phyloP scores from a whole-genome alignment of 768 basidiomycete genomes.

The Polyporus arcularius region DNA sequence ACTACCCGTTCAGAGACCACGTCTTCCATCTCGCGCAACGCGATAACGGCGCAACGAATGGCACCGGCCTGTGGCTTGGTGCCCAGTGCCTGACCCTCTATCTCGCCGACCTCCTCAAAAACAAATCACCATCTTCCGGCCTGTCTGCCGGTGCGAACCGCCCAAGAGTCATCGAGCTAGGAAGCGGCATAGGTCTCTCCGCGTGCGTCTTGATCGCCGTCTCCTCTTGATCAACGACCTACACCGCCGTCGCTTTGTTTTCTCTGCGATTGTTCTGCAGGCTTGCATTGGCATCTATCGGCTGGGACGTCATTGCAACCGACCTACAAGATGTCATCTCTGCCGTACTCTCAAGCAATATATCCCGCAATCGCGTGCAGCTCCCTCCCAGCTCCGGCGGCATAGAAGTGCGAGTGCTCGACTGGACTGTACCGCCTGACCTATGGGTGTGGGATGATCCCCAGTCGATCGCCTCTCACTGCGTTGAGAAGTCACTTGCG shows the following conservation, averaged over 20 bases:
- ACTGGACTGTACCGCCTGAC: slow-evolving; percentile 63
- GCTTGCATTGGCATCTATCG: slow-evolving; percentile 65
- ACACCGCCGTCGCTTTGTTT: slow-evolving; percentile 2
- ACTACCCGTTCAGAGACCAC: slow-evolving; percentile 39
- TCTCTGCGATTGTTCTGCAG: slow-evolving; percentile 33
- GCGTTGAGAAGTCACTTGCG: slow-evolving; percentile 1
- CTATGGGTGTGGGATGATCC: slow-evolving; percentile 56
- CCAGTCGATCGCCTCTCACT: slow-evolving; percentile 12
- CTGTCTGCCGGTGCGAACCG: slow-evolving; percentile 17
- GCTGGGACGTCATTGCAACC: slow-evolving; percentile 77
- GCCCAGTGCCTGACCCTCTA: slow-evolving; percentile 74
- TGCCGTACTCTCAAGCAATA: slow-evolving; percentile 64
- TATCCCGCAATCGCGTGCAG: slow-evolving; percentile 46
- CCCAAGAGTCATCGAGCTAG: slow-evolving; percentile 68
- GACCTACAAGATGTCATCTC: slow-evolving; percentile 67
- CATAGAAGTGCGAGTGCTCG: slow-evolving; percentile 64
- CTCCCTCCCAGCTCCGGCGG: slow-evolving; percentile 40
- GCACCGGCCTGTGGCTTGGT: slow-evolving; percentile 84
- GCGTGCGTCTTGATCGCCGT: slow-evolving; percentile 49
- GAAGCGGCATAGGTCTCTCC: slow-evolving; percentile 80
- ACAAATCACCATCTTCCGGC: slow-evolving; percentile 18
- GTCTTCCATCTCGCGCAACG: slow-evolving; percentile 55
- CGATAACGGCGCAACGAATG: slow-evolving; percentile 67
- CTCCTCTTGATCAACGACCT: slow-evolving; percentile 3
- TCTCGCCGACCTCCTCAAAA: slow-evolving; percentile 44